These are phyloP conservation scores for Immersiella caudata DNA, from an alignment of 495 filamentous ascomycete species.

Conservation along the genomic window DNA sequence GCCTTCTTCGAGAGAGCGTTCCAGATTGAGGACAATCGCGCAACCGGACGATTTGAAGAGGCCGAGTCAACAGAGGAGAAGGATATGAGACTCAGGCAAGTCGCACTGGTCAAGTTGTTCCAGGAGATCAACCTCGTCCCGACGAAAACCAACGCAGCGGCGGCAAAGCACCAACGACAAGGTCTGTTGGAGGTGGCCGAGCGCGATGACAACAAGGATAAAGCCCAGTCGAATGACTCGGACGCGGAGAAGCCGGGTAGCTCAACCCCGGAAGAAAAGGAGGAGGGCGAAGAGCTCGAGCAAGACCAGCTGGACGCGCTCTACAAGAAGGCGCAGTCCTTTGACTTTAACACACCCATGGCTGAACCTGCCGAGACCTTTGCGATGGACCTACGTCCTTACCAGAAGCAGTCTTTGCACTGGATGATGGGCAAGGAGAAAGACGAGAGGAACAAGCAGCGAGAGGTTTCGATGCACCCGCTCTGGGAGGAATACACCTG, in stretches of 20 bases:
- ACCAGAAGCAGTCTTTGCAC: slow-evolving; percentile 91
- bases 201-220: slow-evolving; percentile 76
- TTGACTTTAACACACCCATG: slow-evolving; percentile 90
- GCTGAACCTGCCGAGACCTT: slow-evolving; percentile 82
- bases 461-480: slow-evolving; percentile 85
- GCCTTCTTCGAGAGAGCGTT: slow-evolving; percentile 69
- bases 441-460: slow-evolving; percentile 64
- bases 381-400: slow-evolving; percentile 79
- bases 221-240: slow-evolving; percentile 41
- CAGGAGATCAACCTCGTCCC: slow-evolving; percentile 85
- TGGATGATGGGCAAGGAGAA: slow-evolving; percentile 97
- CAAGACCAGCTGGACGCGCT: slow-evolving; percentile 92
- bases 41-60: slow-evolving; percentile 63
- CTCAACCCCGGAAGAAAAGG: slow-evolving; percentile 63
- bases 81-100: slow-evolving; percentile 79
- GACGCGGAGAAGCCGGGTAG: slow-evolving; percentile 52
- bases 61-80: slow-evolving; percentile 87
- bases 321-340: slow-evolving; percentile 95
- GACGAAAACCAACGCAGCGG: slow-evolving; percentile 69
- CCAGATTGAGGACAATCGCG: slow-evolving; percentile 67
- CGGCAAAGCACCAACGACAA: slow-evolving; percentile 76
- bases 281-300: slow-evolving; percentile 87
- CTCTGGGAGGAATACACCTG: slow-evolving; percentile 95
- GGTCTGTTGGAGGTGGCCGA: slow-evolving; percentile 86
- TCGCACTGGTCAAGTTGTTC: slow-evolving; percentile 85